These are phyloP conservation scores for Aspergillus pseudonomiae DNA, from an alignment of 2,329 filamentous ascomycete species.

Conservation along the genomic window DNA sequence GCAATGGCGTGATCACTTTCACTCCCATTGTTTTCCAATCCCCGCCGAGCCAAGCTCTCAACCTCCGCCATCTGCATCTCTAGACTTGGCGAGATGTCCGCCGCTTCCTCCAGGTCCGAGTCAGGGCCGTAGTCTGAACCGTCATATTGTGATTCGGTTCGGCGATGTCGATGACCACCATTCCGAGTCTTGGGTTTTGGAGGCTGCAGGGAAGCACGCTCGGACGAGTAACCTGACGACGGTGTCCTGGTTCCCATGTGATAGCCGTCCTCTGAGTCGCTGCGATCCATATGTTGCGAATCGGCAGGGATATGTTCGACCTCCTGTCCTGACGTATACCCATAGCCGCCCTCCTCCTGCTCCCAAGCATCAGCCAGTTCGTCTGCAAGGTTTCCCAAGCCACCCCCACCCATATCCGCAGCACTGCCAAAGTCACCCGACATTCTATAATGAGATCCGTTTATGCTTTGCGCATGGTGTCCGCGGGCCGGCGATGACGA, in stretches of 20 bases:
- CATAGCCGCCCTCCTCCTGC: constrained; percentile 53
- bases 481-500: constrained; percentile 45
- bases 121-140: constrained; percentile 62
- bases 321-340: constrained; percentile 43
- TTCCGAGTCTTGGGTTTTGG: constrained; percentile 45
- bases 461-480: constrained; percentile 39
- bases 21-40: constrained; percentile 56
- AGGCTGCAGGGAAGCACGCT: constrained; percentile 34
- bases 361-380: constrained; percentile 65
- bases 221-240: constrained; percentile 26
- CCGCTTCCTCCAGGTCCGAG: constrained; percentile 56
- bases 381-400: constrained; percentile 64
- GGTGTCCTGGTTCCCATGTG: constrained; percentile 32
- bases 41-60: constrained; percentile 57
- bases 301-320: constrained; percentile 28
- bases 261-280: constrained; percentile 37
- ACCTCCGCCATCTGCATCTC: constrained; percentile 59
- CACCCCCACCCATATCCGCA: constrained; percentile 45
- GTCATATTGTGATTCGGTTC: constrained; percentile 54
- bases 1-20: constrained; percentile 56
- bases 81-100: constrained; percentile 57
- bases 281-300: constrained; percentile 33
- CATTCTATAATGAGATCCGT: constrained; percentile 36
- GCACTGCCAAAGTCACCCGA: constrained; percentile 43
- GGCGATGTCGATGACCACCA: constrained; percentile 37